Base-by-base conservation (phyloP, 202 grass and related monocot genomes). In the Dendrocalamus latiflorus region DNA sequence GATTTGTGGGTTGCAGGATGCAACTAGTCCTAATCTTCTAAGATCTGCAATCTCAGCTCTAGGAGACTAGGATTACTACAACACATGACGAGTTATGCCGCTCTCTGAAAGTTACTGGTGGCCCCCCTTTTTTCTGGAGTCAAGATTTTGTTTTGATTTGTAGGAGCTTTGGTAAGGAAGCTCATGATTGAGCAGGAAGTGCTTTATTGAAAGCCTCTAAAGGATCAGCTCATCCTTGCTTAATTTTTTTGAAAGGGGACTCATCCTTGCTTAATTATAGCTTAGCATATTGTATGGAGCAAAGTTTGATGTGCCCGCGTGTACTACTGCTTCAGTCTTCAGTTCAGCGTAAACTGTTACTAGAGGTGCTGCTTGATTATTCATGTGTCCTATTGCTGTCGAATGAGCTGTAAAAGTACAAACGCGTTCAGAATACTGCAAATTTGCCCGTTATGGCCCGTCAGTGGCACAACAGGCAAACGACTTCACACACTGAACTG, bases 141-240 rank as follows among this genome's bases (percentile, higher is more conserved):
- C 55, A 50, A 62, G 67, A 33, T 39, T 38, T 62, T 37, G 21
- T 36, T 37, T 22, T 34, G 20, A 82, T 72, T 8, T 50, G 26
- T 16, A 14, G 26, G 56, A 24, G 47, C 61, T 50, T 65, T 66
- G 3, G 53, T 48, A 37, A 60, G 25, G 39, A 44, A 43, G 66
- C 25, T 61, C 25, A 49, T 81, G 39, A 71, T 72, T 45, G 36
- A 68, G 14, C 21, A 16, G 39, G 4, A 48, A 37, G 56, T 54
- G 20, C 25, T 65, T 82, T 74, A 72, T n/a, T 61, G 28, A 26
- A 74, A 74, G 57, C 69, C 33, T 83, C 28, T n/a, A 74, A 8
- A 71, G 61, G 6, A 51, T 82, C 56, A 26, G 18, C 56, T 17
- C 37, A 24, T 71, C n/a, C n/a, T n/a, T n/a, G n/a, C n/a, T n/a